Conservation (phyloP, 139 green algal species). For the Marvania coccoides region DNA sequence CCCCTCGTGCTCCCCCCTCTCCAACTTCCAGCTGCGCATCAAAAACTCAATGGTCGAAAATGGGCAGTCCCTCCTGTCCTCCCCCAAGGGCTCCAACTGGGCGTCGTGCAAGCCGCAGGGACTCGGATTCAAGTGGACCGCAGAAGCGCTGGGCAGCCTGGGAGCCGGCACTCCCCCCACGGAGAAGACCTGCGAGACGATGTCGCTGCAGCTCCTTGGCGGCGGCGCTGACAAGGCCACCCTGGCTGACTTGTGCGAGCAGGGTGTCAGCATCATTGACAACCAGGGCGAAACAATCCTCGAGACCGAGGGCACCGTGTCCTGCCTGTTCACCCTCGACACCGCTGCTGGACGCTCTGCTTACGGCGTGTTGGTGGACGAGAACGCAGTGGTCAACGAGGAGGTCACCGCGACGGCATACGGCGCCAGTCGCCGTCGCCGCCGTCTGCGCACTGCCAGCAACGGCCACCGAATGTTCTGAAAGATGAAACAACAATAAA, state of each 20-base stretch:
- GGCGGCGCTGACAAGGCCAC: no score
- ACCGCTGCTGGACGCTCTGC: no score
- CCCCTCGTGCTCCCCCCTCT: no score
- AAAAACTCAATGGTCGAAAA: not conserved
- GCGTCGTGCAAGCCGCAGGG: conserved; percentile 2
- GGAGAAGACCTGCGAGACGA: not conserved
- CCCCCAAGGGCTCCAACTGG: not conserved
- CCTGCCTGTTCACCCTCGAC: no score
- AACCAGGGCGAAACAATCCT: conserved; percentile 1
- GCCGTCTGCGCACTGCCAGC: no score
- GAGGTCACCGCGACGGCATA: no score
- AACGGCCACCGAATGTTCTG: no score
- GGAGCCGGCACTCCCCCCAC: not conserved
- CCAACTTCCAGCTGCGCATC: not conserved
- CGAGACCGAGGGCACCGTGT: no score
- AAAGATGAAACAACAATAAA: no score
- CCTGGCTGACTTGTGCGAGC: conserved; percentile 4
- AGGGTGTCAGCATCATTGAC: conserved; percentile 1
- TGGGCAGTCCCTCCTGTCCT: not conserved
- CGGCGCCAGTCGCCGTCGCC: no score
- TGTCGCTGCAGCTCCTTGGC: not conserved
- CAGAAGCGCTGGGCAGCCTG: not conserved
- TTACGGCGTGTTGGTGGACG: no score
- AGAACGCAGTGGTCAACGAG: no score
- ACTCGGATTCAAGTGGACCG: not conserved